Conservation (phyloP, 257 asterid species). For the Jacaranda mimosifolia region DNA sequence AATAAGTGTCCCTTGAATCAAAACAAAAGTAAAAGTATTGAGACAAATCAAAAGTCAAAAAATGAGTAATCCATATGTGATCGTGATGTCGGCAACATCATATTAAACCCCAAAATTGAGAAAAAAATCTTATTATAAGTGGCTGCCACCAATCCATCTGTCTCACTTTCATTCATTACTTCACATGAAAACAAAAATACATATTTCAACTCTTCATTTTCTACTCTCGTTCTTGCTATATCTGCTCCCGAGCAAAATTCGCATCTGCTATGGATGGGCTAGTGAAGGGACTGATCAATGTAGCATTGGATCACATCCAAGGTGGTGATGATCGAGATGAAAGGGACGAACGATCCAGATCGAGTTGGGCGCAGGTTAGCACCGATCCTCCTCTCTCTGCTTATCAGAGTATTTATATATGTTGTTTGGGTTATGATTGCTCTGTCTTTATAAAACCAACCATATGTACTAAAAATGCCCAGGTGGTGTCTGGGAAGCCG, state of each 20-base stretch:
- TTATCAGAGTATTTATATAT: background rate
- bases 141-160: background rate
- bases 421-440: background rate
- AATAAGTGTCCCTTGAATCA: too few relatives aligned
- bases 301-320: slow-evolving; percentile 54
- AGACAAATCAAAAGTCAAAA: too few relatives aligned
- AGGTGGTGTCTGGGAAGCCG: slow-evolving; percentile 76
- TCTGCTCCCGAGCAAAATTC: background rate
- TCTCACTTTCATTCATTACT: background rate
- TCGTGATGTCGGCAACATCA: background rate
- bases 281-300: slow-evolving; percentile 65
- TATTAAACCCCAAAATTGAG: background rate
- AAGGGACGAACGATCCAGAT: slow-evolving; percentile 71
- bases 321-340: slow-evolving; percentile 38
- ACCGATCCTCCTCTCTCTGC: slow-evolving; percentile 8
- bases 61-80: too few relatives aligned
- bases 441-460: background rate
- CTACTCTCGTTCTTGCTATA: background rate
- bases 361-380: slow-evolving; percentile 85
- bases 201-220: background rate
- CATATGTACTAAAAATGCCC: slow-evolving; percentile 39
- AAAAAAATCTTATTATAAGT: background rate
- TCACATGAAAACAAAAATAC: background rate
- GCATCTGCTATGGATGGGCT: slow-evolving; percentile 68
- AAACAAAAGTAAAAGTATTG: too few relatives aligned